Percentiles rank a stretch among this genome's conserved stretches.
Evolutionary conservation across 1,284 basidiomycete genomes (phyloP).

Genomic region (Ceratobasidium sp.): DNA sequence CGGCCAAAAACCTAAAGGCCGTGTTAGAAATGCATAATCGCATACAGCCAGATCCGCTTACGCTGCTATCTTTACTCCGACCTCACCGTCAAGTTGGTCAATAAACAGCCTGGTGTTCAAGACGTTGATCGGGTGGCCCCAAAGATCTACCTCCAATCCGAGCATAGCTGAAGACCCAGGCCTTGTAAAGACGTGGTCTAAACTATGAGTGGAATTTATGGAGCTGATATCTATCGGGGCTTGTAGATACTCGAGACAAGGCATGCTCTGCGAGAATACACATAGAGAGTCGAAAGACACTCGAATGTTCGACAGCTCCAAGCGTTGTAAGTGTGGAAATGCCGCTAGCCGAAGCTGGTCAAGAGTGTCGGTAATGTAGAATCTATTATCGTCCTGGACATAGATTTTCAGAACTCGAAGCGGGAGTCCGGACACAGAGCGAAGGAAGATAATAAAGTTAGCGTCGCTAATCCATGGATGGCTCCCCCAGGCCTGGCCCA

Average conservation of each 20-base stretch:
- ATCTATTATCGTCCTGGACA: not conserved
- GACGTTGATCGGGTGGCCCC: not conserved
- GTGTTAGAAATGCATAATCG: too few relatives aligned
- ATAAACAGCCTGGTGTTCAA: not conserved
- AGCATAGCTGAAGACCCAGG: not conserved
- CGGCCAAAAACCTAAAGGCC: not conserved
- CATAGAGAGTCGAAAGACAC: not conserved
- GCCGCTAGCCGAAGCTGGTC: not conserved
- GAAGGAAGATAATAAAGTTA: not conserved
- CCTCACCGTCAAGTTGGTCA: not conserved
- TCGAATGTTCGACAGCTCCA: not conserved
- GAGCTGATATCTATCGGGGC: not conserved
- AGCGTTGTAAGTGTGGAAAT: not conserved
- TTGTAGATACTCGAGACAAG: not conserved
- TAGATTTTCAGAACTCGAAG: slow-evolving; percentile 4
- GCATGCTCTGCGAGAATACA: not conserved
- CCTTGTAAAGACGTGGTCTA: not conserved
- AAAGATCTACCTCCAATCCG: not conserved
- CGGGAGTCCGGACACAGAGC: not conserved
- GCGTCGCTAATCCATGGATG: not conserved
- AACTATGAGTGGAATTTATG: not conserved
- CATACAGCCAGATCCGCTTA: not conserved
- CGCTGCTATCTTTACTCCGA: not conserved
- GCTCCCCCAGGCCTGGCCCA: not conserved
- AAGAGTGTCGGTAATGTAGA: not conserved